Evolutionary conservation across 345 rosid genomes (phyloP).

Genomic region (Ceriops tagal): DNA sequence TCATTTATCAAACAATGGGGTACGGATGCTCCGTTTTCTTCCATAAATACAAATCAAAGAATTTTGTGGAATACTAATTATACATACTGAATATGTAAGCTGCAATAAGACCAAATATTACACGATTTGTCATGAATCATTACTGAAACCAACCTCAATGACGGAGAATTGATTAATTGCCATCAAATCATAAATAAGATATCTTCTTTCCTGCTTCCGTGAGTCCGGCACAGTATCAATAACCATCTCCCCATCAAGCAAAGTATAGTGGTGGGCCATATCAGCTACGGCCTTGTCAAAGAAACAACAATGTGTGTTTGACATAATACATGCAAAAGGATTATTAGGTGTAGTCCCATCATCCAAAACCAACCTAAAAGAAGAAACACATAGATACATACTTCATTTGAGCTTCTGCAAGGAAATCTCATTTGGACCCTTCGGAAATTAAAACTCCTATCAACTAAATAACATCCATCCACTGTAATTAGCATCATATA

Average conservation of each 20-base stretch:
- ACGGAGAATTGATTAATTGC: conserved; percentile 66
- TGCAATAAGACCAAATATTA: background rate
- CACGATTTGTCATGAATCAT: background rate
- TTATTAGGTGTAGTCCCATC: background rate
- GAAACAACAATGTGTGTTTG: conserved; percentile 23
- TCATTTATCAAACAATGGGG: no score
- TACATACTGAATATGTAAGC: background rate
- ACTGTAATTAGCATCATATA: conserved; percentile 90
- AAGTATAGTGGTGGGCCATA: conserved; percentile 73
- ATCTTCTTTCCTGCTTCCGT: conserved; percentile 92
- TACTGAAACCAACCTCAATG: conserved; percentile 60
- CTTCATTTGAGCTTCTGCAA: conserved; percentile 59
- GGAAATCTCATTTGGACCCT: conserved; percentile 99
- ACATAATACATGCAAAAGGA: background rate
- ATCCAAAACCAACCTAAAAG: conserved; percentile 7
- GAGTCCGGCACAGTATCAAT: conserved; percentile 92
- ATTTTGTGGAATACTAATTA: no score
- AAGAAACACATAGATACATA: conserved; percentile 35
- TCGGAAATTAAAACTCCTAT: conserved; percentile 79
- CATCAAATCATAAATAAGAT: conserved; percentile 93
- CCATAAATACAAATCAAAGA: no score
- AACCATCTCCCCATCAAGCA: conserved; percentile 98
- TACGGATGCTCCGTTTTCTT: background rate
- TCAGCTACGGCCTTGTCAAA: conserved; percentile 63
- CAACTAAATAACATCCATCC: conserved; percentile 89